A percentile compares a stretch with the other conserved stretches of the same genome.
phyloP scores from a whole-genome alignment of 1,139 yeast species.

The Yamadazyma sp. region DNA sequence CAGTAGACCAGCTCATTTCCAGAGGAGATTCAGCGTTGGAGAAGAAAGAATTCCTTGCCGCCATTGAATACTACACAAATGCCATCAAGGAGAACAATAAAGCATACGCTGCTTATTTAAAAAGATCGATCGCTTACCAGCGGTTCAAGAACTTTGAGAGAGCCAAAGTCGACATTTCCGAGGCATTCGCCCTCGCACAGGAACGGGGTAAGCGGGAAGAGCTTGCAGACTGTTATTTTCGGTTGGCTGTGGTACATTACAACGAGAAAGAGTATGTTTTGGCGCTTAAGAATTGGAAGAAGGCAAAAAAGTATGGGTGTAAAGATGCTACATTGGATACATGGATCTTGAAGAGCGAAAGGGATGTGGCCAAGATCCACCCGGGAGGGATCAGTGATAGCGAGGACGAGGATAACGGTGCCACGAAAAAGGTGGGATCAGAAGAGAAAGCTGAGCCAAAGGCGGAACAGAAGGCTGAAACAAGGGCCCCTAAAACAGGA shows the following conservation, averaged over 20 bases:
- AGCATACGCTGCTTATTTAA: conserved; percentile 54
- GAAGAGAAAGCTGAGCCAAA: not conserved
- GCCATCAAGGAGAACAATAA: conserved; percentile 42
- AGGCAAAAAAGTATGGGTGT: conserved; percentile 49
- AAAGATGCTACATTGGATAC: conserved; percentile 47
- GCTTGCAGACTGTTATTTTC: conserved; percentile 60
- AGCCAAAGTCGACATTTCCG: conserved; percentile 54
- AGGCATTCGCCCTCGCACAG: conserved; percentile 57
- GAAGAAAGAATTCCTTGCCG: conserved; percentile 36
- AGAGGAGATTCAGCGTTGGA: conserved; percentile 34
- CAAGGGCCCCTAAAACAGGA: too few species aligned
- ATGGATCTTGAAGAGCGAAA: conserved; percentile 52
- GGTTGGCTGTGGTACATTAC: conserved; percentile 54
- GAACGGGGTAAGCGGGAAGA: conserved; percentile 50
- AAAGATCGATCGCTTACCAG: conserved; percentile 57
- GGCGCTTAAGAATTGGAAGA: conserved; percentile 50
- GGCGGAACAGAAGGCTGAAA: not conserved
- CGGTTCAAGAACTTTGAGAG: conserved; percentile 49
- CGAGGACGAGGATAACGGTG: not conserved
- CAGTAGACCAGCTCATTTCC: conserved; percentile 37
- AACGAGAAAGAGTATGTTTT: conserved; percentile 44
- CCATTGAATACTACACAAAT: conserved; percentile 29
- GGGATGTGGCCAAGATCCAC: conserved; percentile 25
- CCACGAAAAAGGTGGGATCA: not conserved
- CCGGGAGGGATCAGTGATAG: not conserved